phyloP scores from a whole-genome alignment of 164 flowering plant genomes.

The Brasenia schreberi region DNA sequence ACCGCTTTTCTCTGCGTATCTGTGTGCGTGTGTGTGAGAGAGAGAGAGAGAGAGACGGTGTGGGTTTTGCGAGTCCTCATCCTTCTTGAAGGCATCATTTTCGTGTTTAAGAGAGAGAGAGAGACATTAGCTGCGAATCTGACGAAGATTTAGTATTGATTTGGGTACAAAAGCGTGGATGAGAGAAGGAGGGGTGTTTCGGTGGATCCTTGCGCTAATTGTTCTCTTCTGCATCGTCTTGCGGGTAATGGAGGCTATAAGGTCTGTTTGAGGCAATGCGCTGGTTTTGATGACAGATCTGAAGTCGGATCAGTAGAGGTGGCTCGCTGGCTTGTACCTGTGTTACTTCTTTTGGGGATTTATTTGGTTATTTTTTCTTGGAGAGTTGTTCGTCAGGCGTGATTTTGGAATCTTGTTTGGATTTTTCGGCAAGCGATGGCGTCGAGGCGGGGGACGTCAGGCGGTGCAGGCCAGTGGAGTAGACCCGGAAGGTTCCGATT shows the following conservation, averaged over 20 bases:
- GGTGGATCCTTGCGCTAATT: background rate
- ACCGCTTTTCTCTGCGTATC: no score
- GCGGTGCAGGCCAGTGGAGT: background rate
- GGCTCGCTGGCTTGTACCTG: background rate
- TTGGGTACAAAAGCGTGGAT: background rate
- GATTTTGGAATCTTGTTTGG: background rate
- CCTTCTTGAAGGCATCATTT: no score
- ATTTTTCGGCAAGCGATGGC: background rate
- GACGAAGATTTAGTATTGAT: background rate
- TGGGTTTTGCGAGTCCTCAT: background rate
- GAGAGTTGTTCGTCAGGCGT: background rate
- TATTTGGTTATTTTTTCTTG: background rate
- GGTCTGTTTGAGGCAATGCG: background rate
- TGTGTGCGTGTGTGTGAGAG: background rate
- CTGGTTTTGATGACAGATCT: background rate
- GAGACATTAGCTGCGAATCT: background rate
- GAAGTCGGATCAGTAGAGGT: background rate
- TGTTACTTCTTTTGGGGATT: background rate
- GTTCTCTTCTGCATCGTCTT: background rate
- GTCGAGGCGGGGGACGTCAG: background rate
- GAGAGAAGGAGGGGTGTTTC: background rate
- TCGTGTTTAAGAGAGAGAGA: background rate
- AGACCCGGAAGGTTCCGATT: background rate
- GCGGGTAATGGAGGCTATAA: background rate
- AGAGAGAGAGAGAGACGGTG: background rate